phyloP scores from a whole-genome alignment of 306 rosid species.

The Urtica urens region DNA sequence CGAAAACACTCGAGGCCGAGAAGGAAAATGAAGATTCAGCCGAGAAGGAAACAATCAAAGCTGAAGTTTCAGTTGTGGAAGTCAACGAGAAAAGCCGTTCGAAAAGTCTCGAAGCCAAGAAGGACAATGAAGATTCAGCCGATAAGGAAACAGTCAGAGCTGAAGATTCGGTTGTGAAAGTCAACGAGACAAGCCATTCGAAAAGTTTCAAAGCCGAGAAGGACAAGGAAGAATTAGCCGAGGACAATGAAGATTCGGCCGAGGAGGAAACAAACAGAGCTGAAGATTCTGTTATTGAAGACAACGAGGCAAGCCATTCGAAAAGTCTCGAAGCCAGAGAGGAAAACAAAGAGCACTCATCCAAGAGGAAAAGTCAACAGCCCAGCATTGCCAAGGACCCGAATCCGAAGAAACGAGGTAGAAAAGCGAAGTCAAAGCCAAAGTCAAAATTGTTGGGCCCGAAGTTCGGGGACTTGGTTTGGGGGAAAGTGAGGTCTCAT shows the following conservation, averaged over 20 bases:
- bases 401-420: slow-evolving; percentile 21
- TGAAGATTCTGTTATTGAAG: too few relatives aligned
- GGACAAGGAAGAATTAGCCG: too few relatives aligned
- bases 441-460: slow-evolving; percentile 24
- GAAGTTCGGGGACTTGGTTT: slow-evolving; percentile 49
- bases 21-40: too few relatives aligned
- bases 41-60: too few relatives aligned
- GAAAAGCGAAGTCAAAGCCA: slow-evolving; percentile 14
- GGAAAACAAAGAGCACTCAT: slow-evolving; percentile 10
- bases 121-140: slow-evolving; percentile 10
- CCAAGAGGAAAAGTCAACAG: neutral
- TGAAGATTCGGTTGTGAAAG: too few relatives aligned
- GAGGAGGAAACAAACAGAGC: too few relatives aligned
- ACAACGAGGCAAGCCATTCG: slow-evolving; percentile 5
- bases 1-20: too few relatives aligned
- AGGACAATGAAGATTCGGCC: too few relatives aligned
- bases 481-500: slow-evolving; percentile 85
- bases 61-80: too few relatives aligned
- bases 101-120: slow-evolving; percentile 13
- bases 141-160: neutral
- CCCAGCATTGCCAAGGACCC: slow-evolving; percentile 46
- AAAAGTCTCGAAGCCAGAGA: slow-evolving; percentile 13
- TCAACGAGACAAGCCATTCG: too few relatives aligned
- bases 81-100: slow-evolving; percentile 3
- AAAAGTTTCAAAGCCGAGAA: too few relatives aligned